Evolutionary conservation across 768 basidiomycete species (phyloP), one percentile per base, ranked within the genome.

Genomic region (Termitomyces titanicus): DNA sequence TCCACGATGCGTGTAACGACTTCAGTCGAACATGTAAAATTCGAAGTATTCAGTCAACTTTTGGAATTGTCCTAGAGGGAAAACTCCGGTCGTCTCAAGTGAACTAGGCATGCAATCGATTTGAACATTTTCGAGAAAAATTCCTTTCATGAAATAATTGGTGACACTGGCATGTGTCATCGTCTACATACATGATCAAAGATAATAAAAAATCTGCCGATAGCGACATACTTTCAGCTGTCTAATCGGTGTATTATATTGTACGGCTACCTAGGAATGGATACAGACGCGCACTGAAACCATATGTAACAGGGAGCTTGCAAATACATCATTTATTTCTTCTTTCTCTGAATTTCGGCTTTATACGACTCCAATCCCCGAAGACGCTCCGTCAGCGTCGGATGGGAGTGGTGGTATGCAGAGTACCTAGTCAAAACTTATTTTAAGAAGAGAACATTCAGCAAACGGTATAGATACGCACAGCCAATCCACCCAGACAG

Each of bases 321-420:
- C 5, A 25, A 17, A 15, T 37, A 34, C 47, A 35, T n/a, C 10
- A n/a, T 48, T 25, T 49, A 49, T n/a, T 12, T 37, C 47, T 67
- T 64, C 66, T 79, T 78, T 65, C 75, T 77, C 62, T 74, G 67
- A 33, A 73, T 72, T 57, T 75, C 70, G 5, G 68, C 70, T 62
- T 84, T 79, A 75, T 81, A 84, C n/a, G 71, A 67, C 56, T 96
- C 92, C 37, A 97, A 78, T 2, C 84, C 92, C 59, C 82, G 85
- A 64, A 98, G 74, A 8, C 95, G 82, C 74, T 99, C 95, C 35
- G 90, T 88, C 60, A 99, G 70, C 2, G 94, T 97, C 5, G 96
- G 96, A 70, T 99, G 96, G 45, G 91, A 94, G 71, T 98, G 93
- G 69, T 97, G 93, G 63, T 93, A 97, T 20, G 92, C 91, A 48